Percentiles rank a stretch among this genome's conserved stretches.
These are phyloP conservation scores for Trichophyton simii DNA, from an alignment of 2,329 filamentous ascomycete species.

Conservation along the genomic window DNA sequence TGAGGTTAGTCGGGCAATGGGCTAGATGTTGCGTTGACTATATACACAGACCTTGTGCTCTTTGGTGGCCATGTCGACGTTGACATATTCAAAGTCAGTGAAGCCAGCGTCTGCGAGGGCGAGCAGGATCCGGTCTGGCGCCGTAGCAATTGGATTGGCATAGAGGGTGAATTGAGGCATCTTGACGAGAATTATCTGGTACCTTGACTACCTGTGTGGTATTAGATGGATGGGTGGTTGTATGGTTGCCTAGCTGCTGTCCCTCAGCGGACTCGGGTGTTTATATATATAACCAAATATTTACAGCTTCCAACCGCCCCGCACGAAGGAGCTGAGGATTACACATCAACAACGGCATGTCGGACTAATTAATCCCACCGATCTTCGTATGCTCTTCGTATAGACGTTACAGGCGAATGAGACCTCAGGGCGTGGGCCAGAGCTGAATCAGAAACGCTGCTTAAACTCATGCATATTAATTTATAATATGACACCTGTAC, in stretches of 20 bases:
- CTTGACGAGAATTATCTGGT: background rate
- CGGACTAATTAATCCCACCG: background rate
- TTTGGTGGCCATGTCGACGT: constrained; percentile 29
- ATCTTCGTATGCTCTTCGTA: background rate
- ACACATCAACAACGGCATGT: background rate
- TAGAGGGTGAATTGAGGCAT: constrained; percentile 28
- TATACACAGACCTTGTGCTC: constrained; percentile 30
- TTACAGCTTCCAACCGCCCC: background rate
- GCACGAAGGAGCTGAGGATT: background rate
- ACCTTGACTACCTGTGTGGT: background rate
- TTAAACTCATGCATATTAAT: background rate
- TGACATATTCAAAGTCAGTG: constrained; percentile 32
- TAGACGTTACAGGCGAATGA: background rate
- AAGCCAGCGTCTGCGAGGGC: constrained; percentile 36
- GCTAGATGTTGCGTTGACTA: background rate
- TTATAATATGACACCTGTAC: background rate
- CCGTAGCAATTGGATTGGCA: constrained; percentile 30
- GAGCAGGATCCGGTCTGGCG: constrained; percentile 34
- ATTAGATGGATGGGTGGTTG: background rate
- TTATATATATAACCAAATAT: background rate
- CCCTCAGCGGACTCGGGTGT: background rate
- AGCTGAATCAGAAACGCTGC: background rate
- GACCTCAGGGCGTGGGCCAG: background rate
- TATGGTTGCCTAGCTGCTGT: background rate
- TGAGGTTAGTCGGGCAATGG: background rate